Evolutionary conservation across 106 monocot genomes (phyloP), one percentile per base, ranked within the genome.

Genomic region (Dendrobium catenatum): DNA sequence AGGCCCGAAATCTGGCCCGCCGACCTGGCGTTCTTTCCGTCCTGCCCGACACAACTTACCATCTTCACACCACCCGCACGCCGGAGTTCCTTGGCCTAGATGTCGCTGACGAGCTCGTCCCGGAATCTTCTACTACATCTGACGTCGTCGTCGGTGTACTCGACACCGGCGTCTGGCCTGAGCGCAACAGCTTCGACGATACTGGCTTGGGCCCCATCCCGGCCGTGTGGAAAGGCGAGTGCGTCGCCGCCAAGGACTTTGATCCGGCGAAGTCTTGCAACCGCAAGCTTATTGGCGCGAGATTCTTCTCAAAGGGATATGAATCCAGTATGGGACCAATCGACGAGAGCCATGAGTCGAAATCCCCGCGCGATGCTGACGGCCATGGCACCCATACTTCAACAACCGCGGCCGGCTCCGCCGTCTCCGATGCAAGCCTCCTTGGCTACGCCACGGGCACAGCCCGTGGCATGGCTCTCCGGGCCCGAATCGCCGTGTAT

Each of bases 331-430:
- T 85, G 88, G 99, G 99, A 6, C 88, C 90, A 9, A 84, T 99
- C 73, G 90, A 99, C 75, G 83, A 83, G 85, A 73, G 87, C 33
- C 76, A 79, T 31, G 99, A 99, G 87, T 91, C 95, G 1, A 81
- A 83, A 42, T 95, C 99, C 4, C 91, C 99, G 3, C 76, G 93
- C 4, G 99, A 99, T 85, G 85, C 80, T 86, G 95, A 99, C 72
- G 99, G 99, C 11, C 99, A 99, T 72, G 99, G 99, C 42, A 93
- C 93, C 26, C 99, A 99, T 81, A 99, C 99, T 10, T 91, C 95
- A 17, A 85, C 86, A 68, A 99, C 99, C 29, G 95, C 90, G 64
- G 91, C 88, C 10, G 99, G 99, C 2, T 76, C 90, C 72, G n/a
- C 87, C 22, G 99, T 95, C 10, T 20, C 78, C 18, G 84, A 81